Conservation (phyloP, 2,329 filamentous ascomycete genomes). For the Pseudogymnoascus sp. region DNA sequence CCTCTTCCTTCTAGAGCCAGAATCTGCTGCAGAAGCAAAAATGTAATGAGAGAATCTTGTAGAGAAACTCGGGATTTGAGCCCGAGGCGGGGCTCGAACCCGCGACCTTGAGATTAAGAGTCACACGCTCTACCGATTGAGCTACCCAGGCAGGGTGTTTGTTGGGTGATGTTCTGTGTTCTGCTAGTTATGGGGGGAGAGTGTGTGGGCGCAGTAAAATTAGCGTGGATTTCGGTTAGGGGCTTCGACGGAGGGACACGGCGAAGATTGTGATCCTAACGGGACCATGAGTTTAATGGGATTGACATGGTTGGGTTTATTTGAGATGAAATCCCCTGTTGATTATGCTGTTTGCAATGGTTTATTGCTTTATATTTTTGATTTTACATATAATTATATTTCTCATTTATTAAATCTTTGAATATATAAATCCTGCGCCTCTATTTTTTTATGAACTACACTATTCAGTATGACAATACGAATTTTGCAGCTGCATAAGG, state of each 20-base stretch:
- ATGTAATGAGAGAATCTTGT: slow-evolving; percentile 4
- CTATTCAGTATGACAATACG: background rate
- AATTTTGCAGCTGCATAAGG: background rate
- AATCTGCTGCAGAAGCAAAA: background rate
- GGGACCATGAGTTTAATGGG: background rate
- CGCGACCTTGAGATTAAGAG: slow-evolving; percentile 33
- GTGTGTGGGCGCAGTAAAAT: background rate
- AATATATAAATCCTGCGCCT: no score
- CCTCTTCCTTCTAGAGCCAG: background rate
- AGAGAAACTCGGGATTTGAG: slow-evolving; percentile 7
- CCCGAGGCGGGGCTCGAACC: slow-evolving; percentile 8
- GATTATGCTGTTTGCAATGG: background rate
- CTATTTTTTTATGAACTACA: background rate
- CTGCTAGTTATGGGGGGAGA: background rate
- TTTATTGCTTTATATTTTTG: background rate
- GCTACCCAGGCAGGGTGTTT: slow-evolving; percentile 35
- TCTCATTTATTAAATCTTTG: no score
- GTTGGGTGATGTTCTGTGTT: background rate
- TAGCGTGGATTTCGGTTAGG: background rate
- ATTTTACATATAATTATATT: background rate
- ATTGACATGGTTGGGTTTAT: background rate
- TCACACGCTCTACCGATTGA: slow-evolving; percentile 69
- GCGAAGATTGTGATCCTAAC: background rate
- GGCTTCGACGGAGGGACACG: background rate
- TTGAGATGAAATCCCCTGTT: background rate